phyloP scores from a whole-genome alignment of 371 early-diverging fungal species.

The Saksenaea oblongispora region DNA sequence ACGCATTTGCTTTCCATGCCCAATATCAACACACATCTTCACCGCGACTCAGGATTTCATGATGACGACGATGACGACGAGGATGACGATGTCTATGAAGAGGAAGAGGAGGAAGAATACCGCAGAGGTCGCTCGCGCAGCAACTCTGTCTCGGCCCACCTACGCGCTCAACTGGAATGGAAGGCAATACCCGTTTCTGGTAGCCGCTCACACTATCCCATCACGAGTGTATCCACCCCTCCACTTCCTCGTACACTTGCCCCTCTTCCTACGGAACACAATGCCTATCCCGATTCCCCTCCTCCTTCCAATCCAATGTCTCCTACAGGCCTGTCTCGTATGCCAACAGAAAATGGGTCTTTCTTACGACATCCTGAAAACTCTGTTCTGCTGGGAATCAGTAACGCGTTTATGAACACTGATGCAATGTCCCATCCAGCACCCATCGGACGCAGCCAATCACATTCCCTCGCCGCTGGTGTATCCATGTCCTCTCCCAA shows the following conservation, averaged over 20 bases:
- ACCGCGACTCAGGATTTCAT: constrained; percentile 26
- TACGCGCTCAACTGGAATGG: constrained; percentile 15
- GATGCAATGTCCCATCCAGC: constrained; percentile 19
- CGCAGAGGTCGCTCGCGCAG: constrained; percentile 16
- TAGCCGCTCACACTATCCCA: constrained; percentile 12
- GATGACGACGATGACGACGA: constrained; percentile 47
- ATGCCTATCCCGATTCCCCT: constrained; percentile 19
- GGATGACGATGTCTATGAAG: constrained; percentile 41
- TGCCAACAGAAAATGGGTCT: constrained; percentile 27
- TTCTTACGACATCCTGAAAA: constrained; percentile 37
- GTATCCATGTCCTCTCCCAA: constrained; percentile 15
- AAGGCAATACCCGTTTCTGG: background rate
- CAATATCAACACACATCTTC: constrained; percentile 23
- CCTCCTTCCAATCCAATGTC: constrained; percentile 61
- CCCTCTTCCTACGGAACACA: background rate
- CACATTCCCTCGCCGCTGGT: constrained; percentile 37
- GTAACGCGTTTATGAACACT: constrained; percentile 39
- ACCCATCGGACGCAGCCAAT: constrained; percentile 44
- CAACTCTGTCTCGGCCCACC: constrained; percentile 32
- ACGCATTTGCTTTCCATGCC: constrained; percentile 35
- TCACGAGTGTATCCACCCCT: constrained; percentile 38
- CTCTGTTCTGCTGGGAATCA: constrained; percentile 40
- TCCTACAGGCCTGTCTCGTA: constrained; percentile 54
- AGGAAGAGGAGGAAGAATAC: constrained; percentile 43
- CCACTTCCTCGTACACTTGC: constrained; percentile 34